Evolutionary conservation across 208 protist genomes (phyloP), one percentile per base, ranked within the genome.

Genomic region (Naegleria fowleri): DNA sequence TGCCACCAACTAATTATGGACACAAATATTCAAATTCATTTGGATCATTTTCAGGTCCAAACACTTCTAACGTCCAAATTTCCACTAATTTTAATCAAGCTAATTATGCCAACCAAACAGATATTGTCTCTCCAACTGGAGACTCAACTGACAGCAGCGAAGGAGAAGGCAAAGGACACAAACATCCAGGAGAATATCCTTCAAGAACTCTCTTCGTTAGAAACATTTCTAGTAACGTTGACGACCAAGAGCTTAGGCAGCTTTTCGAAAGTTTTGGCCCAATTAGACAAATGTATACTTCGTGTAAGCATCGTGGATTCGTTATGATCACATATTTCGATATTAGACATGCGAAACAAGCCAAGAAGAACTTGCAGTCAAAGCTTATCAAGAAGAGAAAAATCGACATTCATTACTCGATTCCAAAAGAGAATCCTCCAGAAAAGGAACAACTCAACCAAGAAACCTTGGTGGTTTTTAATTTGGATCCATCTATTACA

Each of bases 401-500:
- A 52, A 52, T 93, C 41, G 95, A 94, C 41, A 93, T 95, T 41
- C 92, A 94, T 52, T 96, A 93, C 75, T 91, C 90, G 1, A 91
- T 95, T 22, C 88, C 86, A 36, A 95, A 95, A 75, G 92, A 75
- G 5, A 83, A 90, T 39, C 83, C 90, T 38, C 4, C 59, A 36
- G 43, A 90, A 55, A 93, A 91, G 19, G 89, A 92, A 22, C 90
- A 93, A 33, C 79, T 91, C 25, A 94, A 96, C 55, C 92, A 96
- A 43, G 95, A 95, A 5, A 96, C 94, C 7, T 39, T 96, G 5
- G 94, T 96, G 0, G 92, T 96, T 5, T 95, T 96, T 51, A 96
- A 96, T 83, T 39, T 96, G 19, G 91, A 95, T 48, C 25, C 90
- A n/a, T n/a, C 38, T 5, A 91, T 92, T 4, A 93, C 90, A 0